phyloP scores from a whole-genome alignment of 257 asterid genomes.

The Primulina eburnea region DNA sequence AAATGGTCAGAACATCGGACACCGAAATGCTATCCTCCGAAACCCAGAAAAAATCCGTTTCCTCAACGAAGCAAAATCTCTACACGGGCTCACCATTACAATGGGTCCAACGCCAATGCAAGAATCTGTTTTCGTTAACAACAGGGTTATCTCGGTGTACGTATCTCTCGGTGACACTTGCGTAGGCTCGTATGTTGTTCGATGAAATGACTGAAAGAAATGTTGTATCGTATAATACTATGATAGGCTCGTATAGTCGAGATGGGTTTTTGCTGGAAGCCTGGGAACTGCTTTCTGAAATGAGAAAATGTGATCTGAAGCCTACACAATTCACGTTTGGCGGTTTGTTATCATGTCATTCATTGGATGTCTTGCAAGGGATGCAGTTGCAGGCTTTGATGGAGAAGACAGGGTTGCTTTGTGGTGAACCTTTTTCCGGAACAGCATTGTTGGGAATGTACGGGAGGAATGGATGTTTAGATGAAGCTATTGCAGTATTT shows the following conservation, averaged over 20 bases:
- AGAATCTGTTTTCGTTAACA: conserved; percentile 50
- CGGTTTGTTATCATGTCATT: conserved; percentile 48
- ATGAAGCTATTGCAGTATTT: conserved; percentile 54
- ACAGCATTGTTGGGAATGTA: conserved; percentile 72
- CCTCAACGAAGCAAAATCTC: conserved; percentile 38
- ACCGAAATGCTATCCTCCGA: conserved; percentile 38
- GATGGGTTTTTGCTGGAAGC: conserved; percentile 44
- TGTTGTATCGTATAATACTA: conserved; percentile 58
- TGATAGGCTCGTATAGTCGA: conserved; percentile 54
- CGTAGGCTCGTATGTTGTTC: conserved; percentile 54
- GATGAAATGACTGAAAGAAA: conserved; percentile 61
- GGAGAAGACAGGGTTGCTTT: conserved; percentile 49
- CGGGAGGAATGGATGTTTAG: conserved; percentile 48
- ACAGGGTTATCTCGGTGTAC: conserved; percentile 42
- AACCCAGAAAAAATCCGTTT: conserved; percentile 45
- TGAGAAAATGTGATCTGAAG: conserved; percentile 48
- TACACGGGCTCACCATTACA: conserved; percentile 65
- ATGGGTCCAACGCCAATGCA: conserved; percentile 40
- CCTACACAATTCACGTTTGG: conserved; percentile 65
- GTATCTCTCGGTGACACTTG: conserved; percentile 31
- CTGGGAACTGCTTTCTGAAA: conserved; percentile 46
- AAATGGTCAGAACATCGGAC: conserved; percentile 37
- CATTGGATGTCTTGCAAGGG: conserved; percentile 44
- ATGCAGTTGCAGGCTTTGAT: conserved; percentile 61
- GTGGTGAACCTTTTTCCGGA: conserved; percentile 53